Base-by-base conservation (phyloP, 2,329 filamentous ascomycete genomes). In the Aureobasidium subglaciale region DNA sequence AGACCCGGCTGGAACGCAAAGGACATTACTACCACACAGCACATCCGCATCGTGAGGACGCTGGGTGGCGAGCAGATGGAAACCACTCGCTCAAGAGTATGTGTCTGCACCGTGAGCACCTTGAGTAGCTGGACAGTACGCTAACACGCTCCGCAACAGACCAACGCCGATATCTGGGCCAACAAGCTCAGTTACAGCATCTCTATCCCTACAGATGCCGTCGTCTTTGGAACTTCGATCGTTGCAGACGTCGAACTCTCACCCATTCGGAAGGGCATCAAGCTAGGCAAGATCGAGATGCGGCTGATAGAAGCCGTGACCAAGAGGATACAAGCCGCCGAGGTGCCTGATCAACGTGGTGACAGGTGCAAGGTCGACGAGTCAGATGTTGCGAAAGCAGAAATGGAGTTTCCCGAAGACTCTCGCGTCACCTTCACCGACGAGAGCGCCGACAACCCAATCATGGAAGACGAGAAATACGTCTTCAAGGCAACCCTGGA, bases 171-270 rank as follows among this genome's bases (percentile, higher is more conserved):
- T 67, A 87, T 95, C 60, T 99, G 93, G 93, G 88, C 90, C 5
- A 93, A 96, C 75, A 99, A 99, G 76, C 82, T 97, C 63, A 89
- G 95, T 69, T 99, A 99, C 73, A 92, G 90, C 27, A 90, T 99
- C 60, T 84, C 89, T 57, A 88, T 95, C 10, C 92, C 93, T 0
- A 91, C 90, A 65, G 96, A 96, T 74, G 93, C 93, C 2, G 86
- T 96, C 54, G 87, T 96, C 16, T 95, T 96, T 64, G 93, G 93
- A 48, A 95, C 89, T n/a, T 80, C 80, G 20, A 84, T 97, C 46
- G 83, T 85, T 1, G 79, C 96, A 58, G 85, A 95, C 63, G 92
- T 96, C 74, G 84, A 88, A 60, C 84, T 97, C 60, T 88, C 90
- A 1, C 91, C 92, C 0, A 76, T 97, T 2, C 76, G 96, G 50